phyloP scores from a whole-genome alignment of 2,329 filamentous ascomycete genomes.

The Stagonosporopsis cucurbitacearum region DNA sequence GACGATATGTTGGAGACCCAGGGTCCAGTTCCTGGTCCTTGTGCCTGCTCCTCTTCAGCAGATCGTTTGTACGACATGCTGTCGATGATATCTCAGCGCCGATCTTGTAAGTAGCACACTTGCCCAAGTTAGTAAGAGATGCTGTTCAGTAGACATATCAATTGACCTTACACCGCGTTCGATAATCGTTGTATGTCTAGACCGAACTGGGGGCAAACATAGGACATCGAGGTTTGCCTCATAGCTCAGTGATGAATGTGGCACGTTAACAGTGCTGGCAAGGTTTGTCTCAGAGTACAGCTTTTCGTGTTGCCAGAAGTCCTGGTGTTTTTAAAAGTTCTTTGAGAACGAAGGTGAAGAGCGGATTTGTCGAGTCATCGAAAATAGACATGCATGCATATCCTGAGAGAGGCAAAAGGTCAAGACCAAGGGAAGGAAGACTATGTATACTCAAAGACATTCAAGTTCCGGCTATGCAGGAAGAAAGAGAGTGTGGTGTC shows the following conservation, averaged over 20 bases:
- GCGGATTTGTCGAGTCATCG: background rate
- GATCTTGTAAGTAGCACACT: background rate
- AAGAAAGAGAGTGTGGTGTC: conserved; percentile 6
- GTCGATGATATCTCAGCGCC: background rate
- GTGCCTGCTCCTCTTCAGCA: conserved; percentile 22
- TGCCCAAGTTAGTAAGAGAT: background rate
- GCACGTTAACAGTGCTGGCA: background rate
- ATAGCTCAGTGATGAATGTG: conserved; percentile 5
- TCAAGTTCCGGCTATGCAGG: background rate
- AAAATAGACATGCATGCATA: conserved; percentile 10
- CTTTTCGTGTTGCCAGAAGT: background rate
- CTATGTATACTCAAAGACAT: conserved; percentile 9
- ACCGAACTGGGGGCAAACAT: background rate
- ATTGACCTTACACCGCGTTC: conserved; percentile 9
- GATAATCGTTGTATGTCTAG: conserved; percentile 24
- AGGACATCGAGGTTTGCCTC: conserved; percentile 6
- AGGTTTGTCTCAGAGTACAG: background rate
- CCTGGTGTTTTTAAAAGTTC: background rate
- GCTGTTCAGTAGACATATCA: background rate
- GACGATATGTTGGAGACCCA: conserved; percentile 24
- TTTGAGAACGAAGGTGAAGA: conserved; percentile 2
- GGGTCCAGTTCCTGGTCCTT: conserved; percentile 23
- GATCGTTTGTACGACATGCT: conserved; percentile 36
- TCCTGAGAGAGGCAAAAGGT: conserved; percentile 11
- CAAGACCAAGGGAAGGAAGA: background rate